Conservation (phyloP, 2,329 filamentous ascomycete genomes). For the Pseudocercospora musae region DNA sequence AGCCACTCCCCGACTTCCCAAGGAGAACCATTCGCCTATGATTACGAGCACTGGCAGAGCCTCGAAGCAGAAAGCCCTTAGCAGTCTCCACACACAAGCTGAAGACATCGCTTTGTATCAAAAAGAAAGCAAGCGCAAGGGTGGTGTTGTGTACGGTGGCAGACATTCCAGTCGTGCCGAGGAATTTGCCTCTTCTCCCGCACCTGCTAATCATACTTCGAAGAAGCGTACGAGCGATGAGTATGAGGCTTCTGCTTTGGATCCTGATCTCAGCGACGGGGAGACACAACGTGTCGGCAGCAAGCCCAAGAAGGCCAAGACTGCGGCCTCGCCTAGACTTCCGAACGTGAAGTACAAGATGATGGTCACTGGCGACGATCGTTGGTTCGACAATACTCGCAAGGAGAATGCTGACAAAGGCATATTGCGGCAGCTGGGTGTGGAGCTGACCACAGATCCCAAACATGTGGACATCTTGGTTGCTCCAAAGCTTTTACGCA, state of each 20-base stretch:
- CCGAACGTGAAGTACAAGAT: constrained; percentile 70
- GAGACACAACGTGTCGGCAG: constrained; percentile 42
- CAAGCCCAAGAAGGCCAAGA: constrained; percentile 53
- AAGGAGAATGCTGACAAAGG: constrained; percentile 80
- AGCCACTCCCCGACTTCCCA: constrained; percentile 29
- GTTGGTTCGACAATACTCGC: constrained; percentile 66
- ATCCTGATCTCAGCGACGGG: constrained; percentile 45
- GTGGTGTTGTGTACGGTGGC: constrained; percentile 61
- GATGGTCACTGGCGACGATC: constrained; percentile 77
- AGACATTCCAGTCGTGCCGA: constrained; percentile 44
- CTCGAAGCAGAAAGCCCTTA: constrained; percentile 81
- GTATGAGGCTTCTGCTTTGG: constrained; percentile 40
- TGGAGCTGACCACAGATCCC: constrained; percentile 76
- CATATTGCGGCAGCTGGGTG: constrained; percentile 77
- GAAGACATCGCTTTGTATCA: constrained; percentile 87
- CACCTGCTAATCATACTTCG: constrained; percentile 17
- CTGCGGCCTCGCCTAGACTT: constrained; percentile 42
- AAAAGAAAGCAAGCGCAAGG: constrained; percentile 83
- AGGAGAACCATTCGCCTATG: constrained; percentile 81
- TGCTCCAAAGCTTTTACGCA: constrained; percentile 81
- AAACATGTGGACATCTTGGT: constrained; percentile 79
- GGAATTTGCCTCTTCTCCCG: constrained; percentile 40
- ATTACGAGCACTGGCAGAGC: constrained; percentile 70
- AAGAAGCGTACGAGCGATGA: constrained; percentile 41
- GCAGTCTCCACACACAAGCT: constrained; percentile 71